Conservation (phyloP, 1,284 basidiomycete species). For the Sutorius eximius region DNA sequence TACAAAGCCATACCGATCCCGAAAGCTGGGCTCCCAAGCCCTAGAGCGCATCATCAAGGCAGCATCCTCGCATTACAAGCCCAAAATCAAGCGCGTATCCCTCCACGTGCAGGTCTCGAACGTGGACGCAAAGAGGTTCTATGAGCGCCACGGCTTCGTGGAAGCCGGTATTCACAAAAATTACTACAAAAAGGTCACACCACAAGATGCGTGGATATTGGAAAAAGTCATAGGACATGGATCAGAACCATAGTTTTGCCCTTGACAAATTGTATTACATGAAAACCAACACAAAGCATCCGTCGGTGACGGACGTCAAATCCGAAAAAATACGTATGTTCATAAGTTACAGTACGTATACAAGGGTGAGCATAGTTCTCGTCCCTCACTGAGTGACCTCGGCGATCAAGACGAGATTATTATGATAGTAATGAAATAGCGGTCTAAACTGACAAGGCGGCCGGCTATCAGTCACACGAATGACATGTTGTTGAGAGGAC, state of each 20-base stretch:
- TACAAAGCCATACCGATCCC: constrained; percentile 72
- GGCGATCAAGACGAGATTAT: constrained; percentile 27
- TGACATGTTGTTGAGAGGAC: constrained; percentile 14
- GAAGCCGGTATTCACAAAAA: constrained; percentile 61
- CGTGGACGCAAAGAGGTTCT: constrained; percentile 68
- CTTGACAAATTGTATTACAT: constrained; percentile 27
- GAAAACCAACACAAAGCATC: constrained; percentile 12
- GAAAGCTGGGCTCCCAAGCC: constrained; percentile 66
- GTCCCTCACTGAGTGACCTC: constrained; percentile 10
- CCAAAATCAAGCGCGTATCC: constrained; percentile 66
- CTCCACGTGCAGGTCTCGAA: constrained; percentile 81
- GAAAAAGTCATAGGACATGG: constrained; percentile 44
- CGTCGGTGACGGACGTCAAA: constrained; percentile 17
- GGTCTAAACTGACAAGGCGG: constrained; percentile 11
- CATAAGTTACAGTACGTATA: constrained; percentile 34
- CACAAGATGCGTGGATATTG: constrained; percentile 78
- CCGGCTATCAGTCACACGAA: constrained; percentile 17
- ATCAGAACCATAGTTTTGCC: constrained; percentile 26
- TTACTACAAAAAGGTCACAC: constrained; percentile 82
- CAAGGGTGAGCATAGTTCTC: constrained; percentile 23
- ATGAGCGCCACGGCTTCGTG: constrained; percentile 74
- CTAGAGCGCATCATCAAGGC: constrained; percentile 64
- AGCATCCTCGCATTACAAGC: constrained; percentile 55
- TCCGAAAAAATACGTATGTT: constrained; percentile 23
- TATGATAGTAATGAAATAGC: constrained; percentile 26